These are phyloP conservation scores for Saccharomyces hybrid DNA, from an alignment of 1,139 yeast species.

Conservation along the genomic window DNA sequence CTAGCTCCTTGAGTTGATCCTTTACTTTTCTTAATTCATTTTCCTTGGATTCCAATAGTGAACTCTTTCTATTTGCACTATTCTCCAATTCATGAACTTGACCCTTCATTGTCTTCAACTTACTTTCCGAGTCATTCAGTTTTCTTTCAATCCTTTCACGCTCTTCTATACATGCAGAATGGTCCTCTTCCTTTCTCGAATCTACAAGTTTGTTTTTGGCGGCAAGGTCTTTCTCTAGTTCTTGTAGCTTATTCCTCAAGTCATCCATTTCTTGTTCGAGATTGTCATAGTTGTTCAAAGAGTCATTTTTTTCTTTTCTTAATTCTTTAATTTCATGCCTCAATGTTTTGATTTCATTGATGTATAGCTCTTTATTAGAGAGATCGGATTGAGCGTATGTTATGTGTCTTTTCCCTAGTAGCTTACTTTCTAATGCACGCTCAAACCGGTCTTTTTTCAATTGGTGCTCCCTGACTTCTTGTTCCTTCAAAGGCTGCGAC, in stretches of 20 bases:
- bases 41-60: neutral
- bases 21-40: neutral
- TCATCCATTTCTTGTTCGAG: conserved; percentile 8
- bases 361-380: neutral
- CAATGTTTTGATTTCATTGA: conserved; percentile 11
- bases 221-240: conserved; percentile 6
- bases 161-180: conserved; percentile 21
- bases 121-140: too few species aligned
- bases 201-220: neutral
- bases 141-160: conserved; percentile 8
- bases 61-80: conserved; percentile 1
- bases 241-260: conserved; percentile 18
- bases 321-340: conserved; percentile 13
- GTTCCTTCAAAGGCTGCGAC: conserved; percentile 46
- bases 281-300: conserved; percentile 14
- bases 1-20: conserved; percentile 5
- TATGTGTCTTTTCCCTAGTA: neutral
- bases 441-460: conserved; percentile 40
- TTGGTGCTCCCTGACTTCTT: conserved; percentile 43
- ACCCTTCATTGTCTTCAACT: neutral
- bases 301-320: conserved; percentile 15
- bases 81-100: conserved; percentile 2
- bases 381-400: neutral
- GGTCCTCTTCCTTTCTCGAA: conserved; percentile 5
- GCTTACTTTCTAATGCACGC: conserved; percentile 9